phyloP scores from a whole-genome alignment of 1,139 yeast genomes.

The Hemisphaericaspora xylanilytica region DNA sequence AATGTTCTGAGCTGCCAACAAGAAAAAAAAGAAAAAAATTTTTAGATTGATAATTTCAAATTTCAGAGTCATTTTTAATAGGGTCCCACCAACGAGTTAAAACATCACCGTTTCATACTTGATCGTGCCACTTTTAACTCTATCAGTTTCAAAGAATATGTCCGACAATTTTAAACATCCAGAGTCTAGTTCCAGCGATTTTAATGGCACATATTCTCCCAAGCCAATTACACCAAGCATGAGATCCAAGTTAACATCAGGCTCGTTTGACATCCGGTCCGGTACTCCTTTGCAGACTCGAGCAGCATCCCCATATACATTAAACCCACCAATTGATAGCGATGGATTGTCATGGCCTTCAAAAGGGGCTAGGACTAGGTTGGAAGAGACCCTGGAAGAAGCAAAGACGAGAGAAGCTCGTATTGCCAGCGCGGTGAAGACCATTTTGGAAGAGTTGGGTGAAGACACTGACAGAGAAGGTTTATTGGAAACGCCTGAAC shows the following conservation, averaged over 20 bases:
- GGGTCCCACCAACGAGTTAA: background rate
- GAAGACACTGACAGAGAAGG: slow-evolving; percentile 92
- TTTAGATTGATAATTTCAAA: background rate
- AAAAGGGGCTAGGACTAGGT: slow-evolving; percentile 74
- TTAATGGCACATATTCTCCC: slow-evolving; percentile 20
- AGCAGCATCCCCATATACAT: slow-evolving; percentile 79
- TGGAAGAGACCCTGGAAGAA: slow-evolving; percentile 64
- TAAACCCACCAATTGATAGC: slow-evolving; percentile 80
- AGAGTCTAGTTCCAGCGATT: slow-evolving; percentile 1
- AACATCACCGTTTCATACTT: too few species aligned
- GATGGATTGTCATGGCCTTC: slow-evolving; percentile 97
- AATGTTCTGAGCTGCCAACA: too few species aligned
- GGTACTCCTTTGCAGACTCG: slow-evolving; percentile 65
- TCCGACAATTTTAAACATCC: background rate
- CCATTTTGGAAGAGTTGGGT: slow-evolving; percentile 81
- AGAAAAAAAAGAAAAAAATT: background rate
- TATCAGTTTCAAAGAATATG: background rate
- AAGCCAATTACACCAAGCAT: slow-evolving; percentile 24
- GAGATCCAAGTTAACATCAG: slow-evolving; percentile 20
- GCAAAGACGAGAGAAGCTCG: slow-evolving; percentile 62
- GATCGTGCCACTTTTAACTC: too few species aligned
- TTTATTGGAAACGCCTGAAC: slow-evolving; percentile 85
- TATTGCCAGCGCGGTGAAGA: slow-evolving; percentile 81
- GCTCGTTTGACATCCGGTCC: slow-evolving; percentile 10
- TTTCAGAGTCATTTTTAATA: slow-evolving; percentile 3